These are phyloP conservation scores for Dentipellis fragilis DNA, from an alignment of 768 basidiomycete species.

Conservation along the genomic window DNA sequence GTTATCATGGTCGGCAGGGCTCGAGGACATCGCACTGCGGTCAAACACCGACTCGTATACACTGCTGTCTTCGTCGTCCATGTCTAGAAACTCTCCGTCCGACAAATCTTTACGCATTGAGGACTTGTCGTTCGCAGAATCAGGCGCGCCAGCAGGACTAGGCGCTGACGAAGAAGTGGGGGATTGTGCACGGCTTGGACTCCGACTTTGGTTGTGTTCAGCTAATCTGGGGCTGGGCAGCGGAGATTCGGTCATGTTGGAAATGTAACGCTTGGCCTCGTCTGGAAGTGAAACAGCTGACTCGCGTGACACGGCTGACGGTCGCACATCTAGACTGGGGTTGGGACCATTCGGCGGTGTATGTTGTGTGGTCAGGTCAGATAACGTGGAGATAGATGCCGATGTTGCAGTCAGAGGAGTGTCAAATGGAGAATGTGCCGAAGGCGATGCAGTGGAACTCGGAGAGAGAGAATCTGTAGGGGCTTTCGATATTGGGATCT, in stretches of 20 bases:
- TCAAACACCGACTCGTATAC: constrained; percentile 30
- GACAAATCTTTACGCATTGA: constrained; percentile 12
- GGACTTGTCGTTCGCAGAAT: constrained; percentile 10
- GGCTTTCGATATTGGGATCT: not conserved
- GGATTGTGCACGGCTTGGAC: constrained; percentile 1
- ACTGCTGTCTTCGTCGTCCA: constrained; percentile 39
- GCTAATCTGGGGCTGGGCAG: constrained; percentile 37
- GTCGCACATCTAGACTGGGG: constrained; percentile 4
- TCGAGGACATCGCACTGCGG: constrained; percentile 19
- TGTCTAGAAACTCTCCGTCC: constrained; percentile 54
- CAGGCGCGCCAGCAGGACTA: constrained; percentile 4
- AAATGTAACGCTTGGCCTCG: constrained; percentile 66
- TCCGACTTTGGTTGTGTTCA: constrained; percentile 2
- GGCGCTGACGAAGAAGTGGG: not conserved
- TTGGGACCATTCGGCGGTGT: not conserved
- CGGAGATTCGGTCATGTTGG: constrained; percentile 58
- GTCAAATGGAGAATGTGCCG: not conserved
- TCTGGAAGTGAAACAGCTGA: constrained; percentile 67
- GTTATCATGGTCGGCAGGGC: constrained; percentile 1
- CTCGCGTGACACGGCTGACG: constrained; percentile 41
- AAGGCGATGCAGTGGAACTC: not conserved
- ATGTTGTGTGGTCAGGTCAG: no score
- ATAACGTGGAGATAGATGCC: not conserved
- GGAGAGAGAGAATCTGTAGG: not conserved
- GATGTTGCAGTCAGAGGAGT: not conserved